phyloP scores from a whole-genome alignment of 2,329 filamentous ascomycete species.

The Diaporthe vexans region DNA sequence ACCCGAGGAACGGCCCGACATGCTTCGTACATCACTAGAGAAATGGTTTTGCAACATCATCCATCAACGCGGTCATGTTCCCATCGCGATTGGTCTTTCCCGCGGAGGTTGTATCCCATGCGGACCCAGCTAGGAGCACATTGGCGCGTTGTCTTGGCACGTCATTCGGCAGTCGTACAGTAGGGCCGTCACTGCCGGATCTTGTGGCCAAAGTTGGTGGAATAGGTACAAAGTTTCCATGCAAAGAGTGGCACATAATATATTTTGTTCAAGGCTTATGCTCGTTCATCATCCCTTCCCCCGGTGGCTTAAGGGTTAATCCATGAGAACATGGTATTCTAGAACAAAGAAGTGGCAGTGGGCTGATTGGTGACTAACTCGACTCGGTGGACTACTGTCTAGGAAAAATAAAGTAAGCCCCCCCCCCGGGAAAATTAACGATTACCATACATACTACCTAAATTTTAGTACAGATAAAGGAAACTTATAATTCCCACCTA shows the following conservation, averaged over 20 bases:
- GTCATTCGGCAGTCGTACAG: not conserved
- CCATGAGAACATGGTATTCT: too few species aligned
- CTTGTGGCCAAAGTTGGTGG: not conserved
- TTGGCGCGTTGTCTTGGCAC: constrained; percentile 3
- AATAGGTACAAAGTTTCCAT: not conserved
- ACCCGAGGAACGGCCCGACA: not conserved
- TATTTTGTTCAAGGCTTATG: constrained; percentile 6
- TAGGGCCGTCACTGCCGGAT: not conserved
- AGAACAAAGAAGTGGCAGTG: not conserved
- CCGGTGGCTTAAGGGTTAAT: not conserved
- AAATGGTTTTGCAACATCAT: not conserved
- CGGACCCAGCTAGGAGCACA: not conserved
- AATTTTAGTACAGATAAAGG: too few species aligned
- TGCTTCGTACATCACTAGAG: not conserved
- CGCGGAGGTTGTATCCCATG: not conserved
- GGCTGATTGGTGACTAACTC: constrained; percentile 5
- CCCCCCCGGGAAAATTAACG: too few species aligned
- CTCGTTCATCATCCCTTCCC: not conserved
- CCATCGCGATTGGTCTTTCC: not conserved
- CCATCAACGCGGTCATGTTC: not conserved
- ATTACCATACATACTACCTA: too few species aligned
- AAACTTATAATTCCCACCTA: too few species aligned
- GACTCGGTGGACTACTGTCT: not conserved
- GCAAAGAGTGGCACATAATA: not conserved
- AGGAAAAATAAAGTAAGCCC: too few species aligned